Evolutionary conservation across 352 stramenopile species (phyloP).

Genomic region (Pythium pyrilobum): DNA sequence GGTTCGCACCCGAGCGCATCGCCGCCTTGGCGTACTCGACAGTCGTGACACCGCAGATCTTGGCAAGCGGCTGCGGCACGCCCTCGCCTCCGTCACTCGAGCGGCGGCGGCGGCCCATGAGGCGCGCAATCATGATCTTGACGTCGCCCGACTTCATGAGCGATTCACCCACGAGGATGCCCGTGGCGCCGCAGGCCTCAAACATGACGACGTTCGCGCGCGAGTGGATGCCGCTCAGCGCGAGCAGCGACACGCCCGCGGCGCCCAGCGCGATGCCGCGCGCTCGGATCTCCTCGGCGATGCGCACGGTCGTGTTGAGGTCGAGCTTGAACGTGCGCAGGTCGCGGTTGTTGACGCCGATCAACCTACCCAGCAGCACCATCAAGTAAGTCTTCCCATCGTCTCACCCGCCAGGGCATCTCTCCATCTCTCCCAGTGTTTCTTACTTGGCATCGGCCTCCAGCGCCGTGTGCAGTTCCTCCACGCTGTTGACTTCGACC

Average conservation of each 20-base stretch:
- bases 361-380: slow-evolving; percentile 42
- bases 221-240: slow-evolving; percentile 95
- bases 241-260: slow-evolving; percentile 85
- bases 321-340: slow-evolving; percentile 98
- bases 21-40: slow-evolving; percentile 91
- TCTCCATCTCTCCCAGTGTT: too few species aligned
- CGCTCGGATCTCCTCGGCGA: slow-evolving; percentile 79
- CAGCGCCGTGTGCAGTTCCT: slow-evolving; percentile 94
- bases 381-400: not conserved
- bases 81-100: slow-evolving; percentile 25
- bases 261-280: slow-evolving; percentile 62
- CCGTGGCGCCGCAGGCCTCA: slow-evolving; percentile 85
- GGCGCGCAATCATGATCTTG: slow-evolving; percentile 74
- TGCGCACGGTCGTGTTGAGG: slow-evolving; percentile 91
- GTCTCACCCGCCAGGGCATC: too few species aligned
- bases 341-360: slow-evolving; percentile 99
- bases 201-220: slow-evolving; percentile 90
- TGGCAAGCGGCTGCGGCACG: slow-evolving; percentile 58
- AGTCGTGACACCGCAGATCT: slow-evolving; percentile 95
- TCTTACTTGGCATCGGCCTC: slow-evolving; percentile 73
- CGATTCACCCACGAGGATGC: slow-evolving; percentile 95
- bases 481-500: slow-evolving; percentile 96
- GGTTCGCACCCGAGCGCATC: slow-evolving; percentile 89
- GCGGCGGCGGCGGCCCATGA: slow-evolving; percentile 36
- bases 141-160: slow-evolving; percentile 96